phyloP scores from a whole-genome alignment of 164 flowering plant species.

The Buxus sempervirens region DNA sequence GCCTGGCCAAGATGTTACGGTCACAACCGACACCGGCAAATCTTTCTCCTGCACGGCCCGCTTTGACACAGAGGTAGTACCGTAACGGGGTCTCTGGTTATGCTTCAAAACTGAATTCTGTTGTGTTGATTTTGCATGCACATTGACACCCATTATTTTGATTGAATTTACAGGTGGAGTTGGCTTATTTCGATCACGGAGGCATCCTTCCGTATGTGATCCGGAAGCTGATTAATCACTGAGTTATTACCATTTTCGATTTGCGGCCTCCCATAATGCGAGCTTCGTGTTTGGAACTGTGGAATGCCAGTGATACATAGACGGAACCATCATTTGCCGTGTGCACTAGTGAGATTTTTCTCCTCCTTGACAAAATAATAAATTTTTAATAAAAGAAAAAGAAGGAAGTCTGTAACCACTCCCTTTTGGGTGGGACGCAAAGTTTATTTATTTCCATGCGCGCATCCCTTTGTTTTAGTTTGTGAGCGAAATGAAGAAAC shows the following conservation, averaged over 20 bases:
- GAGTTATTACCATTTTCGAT: not conserved
- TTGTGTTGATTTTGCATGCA: not conserved
- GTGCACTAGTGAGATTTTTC: not conserved
- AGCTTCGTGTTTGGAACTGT: not conserved
- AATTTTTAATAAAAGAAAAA: too few species aligned
- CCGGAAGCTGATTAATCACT: conserved; percentile 44
- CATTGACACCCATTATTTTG: not conserved
- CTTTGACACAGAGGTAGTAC: conserved; percentile 43
- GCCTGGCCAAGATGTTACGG: conserved; percentile 44
- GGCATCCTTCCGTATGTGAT: conserved; percentile 91
- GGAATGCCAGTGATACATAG: not conserved
- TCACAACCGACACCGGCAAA: conserved; percentile 34
- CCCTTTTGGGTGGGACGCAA: not conserved
- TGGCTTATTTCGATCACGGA: conserved; percentile 81
- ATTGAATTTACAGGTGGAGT: conserved; percentile 67
- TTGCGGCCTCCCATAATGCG: not conserved
- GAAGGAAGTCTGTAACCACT: not conserved
- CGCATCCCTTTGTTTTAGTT: too few species aligned
- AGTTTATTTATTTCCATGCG: not conserved
- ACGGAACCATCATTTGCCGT: not conserved
- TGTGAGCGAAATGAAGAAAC: too few species aligned
- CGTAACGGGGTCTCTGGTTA: too few species aligned
- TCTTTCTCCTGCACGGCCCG: conserved; percentile 42
- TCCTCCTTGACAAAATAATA: not conserved
- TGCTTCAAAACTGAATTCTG: not conserved